Evolutionary conservation across 257 asterid genomes (phyloP).

Genomic region (Striga asiatica): DNA sequence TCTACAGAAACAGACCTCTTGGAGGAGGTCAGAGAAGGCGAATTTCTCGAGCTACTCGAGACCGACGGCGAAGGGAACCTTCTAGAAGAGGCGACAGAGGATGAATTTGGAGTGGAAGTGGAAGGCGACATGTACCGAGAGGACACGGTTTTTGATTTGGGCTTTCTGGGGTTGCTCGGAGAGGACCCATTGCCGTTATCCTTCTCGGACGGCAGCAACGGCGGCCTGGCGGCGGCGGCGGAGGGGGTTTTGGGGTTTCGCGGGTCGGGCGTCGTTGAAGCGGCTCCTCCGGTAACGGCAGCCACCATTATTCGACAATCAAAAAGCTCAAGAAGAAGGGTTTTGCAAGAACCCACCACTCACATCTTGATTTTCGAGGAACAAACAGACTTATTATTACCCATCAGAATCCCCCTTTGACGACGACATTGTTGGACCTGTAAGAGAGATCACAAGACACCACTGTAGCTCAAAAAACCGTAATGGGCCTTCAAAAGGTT

Average conservation of each 20-base stretch:
- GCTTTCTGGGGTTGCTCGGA: constrained; percentile 40
- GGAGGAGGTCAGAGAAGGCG: constrained; percentile 36
- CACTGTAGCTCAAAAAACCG: constrained; percentile 37
- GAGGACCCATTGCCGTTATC: constrained; percentile 38
- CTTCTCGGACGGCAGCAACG: constrained; percentile 80
- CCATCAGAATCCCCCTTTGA: constrained; percentile 25
- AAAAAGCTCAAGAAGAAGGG: constrained; percentile 17
- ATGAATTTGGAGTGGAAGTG: constrained; percentile 56
- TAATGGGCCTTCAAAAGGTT: constrained; percentile 23
- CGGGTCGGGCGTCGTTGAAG: constrained; percentile 47
- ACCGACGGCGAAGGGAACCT: constrained; percentile 64
- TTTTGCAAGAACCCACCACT: constrained; percentile 24
- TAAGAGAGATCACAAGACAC: constrained; percentile 42
- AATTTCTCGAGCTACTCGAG: constrained; percentile 43
- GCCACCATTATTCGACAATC: constrained; percentile 66
- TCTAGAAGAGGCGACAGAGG: constrained; percentile 56
- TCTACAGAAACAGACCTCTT: constrained; percentile 84
- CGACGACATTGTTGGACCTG: constrained; percentile 26
- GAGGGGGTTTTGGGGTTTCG: constrained; percentile 33
- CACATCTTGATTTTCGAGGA: constrained; percentile 38
- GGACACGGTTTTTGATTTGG: constrained; percentile 68
- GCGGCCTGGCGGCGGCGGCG: constrained; percentile 42
- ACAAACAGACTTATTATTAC: constrained; percentile 28
- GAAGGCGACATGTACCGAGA: constrained; percentile 93
- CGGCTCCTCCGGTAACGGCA: constrained; percentile 81